A percentile compares a stretch with the other conserved stretches of the same genome.
Conservation (phyloP, 768 basidiomycete genomes). For the Hortiboletus flavorubellus region DNA sequence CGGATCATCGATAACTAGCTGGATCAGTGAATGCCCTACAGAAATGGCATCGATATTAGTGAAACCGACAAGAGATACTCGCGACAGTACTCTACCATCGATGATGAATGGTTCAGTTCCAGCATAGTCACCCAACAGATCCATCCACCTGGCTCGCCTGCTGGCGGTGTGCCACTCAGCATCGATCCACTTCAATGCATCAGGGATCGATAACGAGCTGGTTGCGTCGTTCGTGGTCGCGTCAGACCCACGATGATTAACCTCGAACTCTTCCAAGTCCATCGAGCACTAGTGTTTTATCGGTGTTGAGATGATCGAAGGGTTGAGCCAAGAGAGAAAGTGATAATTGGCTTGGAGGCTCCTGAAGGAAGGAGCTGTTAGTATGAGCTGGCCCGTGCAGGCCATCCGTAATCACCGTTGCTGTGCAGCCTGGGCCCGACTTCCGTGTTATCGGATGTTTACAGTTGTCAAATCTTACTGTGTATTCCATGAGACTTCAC, state of each 20-base stretch:
- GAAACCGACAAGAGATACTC: neutral
- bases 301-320: neutral
- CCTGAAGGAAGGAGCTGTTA: neutral
- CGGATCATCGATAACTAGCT: constrained; percentile 56
- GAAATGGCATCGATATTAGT: neutral
- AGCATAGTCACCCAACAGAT: constrained; percentile 68
- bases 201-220: constrained; percentile 9
- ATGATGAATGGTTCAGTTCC: constrained; percentile 63
- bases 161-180: constrained; percentile 39
- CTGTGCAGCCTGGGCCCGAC: neutral
- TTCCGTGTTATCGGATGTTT: neutral
- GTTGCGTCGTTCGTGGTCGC: neutral
- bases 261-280: constrained; percentile 41
- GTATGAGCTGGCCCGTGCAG: constrained; percentile 14
- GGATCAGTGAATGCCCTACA: constrained; percentile 59
- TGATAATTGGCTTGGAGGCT: neutral
- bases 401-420: constrained; percentile 2
- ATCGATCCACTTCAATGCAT: constrained; percentile 34
- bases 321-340: neutral
- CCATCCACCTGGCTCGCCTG: constrained; percentile 55
- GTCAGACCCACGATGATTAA: constrained; percentile 6
- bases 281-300: constrained; percentile 16
- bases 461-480: neutral
- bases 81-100: constrained; percentile 43
- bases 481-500: neutral